phyloP scores from a whole-genome alignment of 257 asterid genomes.

The Solanum sejunctum region DNA sequence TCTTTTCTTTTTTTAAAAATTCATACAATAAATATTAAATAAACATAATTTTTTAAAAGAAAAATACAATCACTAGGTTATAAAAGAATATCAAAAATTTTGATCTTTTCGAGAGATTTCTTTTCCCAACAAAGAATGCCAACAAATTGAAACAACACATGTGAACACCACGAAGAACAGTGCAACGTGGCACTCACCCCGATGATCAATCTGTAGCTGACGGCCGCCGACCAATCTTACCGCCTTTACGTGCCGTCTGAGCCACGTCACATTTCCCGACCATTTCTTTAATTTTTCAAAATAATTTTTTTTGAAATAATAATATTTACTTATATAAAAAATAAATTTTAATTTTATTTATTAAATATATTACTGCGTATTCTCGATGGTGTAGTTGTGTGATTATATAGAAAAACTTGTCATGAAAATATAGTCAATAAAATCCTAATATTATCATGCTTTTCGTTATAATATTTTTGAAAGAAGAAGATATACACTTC shows the following conservation, averaged over 20 bases:
- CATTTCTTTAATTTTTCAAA: too few species aligned
- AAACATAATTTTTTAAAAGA: too few species aligned
- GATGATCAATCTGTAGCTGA: not conserved
- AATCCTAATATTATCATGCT: not conserved
- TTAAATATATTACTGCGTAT: not conserved
- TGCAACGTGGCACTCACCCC: not conserved
- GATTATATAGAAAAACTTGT: not conserved
- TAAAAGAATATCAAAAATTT: too few species aligned
- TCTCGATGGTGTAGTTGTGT: too few species aligned
- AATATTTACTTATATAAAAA: too few species aligned
- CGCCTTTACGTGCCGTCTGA: not conserved
- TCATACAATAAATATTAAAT: too few species aligned
- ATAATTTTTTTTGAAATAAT: too few species aligned
- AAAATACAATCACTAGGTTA: too few species aligned
- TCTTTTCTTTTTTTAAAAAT: too few species aligned
- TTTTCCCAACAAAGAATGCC: too few species aligned
- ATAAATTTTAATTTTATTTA: not conserved
- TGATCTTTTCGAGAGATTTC: too few species aligned
- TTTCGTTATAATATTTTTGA: not conserved
- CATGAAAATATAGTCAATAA: not conserved
- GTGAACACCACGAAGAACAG: not conserved
- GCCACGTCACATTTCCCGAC: not conserved
- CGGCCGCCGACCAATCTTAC: not conserved
- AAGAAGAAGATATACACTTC: not conserved
- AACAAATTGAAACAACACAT: not conserved